These are phyloP conservation scores for Rhododendron ferrugineum DNA, from an alignment of 148 eudicot genomes.

Conservation along the genomic window DNA sequence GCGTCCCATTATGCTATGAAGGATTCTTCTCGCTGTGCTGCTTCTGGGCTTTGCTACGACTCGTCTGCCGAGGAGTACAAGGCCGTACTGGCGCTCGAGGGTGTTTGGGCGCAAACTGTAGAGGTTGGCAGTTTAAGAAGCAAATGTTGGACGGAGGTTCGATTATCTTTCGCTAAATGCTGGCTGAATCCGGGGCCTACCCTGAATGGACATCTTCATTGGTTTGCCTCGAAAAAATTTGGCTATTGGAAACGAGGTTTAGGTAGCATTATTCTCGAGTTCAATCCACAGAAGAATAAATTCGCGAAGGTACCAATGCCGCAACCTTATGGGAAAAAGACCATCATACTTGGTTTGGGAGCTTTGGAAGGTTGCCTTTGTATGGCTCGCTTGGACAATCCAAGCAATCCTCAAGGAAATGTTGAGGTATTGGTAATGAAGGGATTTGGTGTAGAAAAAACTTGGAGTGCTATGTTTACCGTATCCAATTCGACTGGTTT, in stretches of 20 bases:
- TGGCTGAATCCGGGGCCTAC: too few species aligned
- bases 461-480: not conserved
- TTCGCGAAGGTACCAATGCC: not conserved
- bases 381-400: not conserved
- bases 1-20: not conserved
- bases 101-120: not conserved
- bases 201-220: not conserved
- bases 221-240: not conserved
- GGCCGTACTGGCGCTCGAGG: not conserved
- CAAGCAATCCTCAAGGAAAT: too few species aligned
- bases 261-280: not conserved
- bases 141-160: not conserved
- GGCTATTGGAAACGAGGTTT: too few species aligned
- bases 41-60: not conserved
- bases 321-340: not conserved
- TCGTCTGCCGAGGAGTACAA: not conserved
- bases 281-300: too few species aligned
- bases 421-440: not conserved
- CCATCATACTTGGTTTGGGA: not conserved
- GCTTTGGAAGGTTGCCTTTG: not conserved
- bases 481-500: not conserved
- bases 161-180: too few species aligned
- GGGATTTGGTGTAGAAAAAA: not conserved
- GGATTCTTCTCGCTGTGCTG: not conserved
- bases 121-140: not conserved